A percentile compares a stretch with the other conserved stretches of the same genome.
phyloP scores from a whole-genome alignment of 2,329 filamentous ascomycete genomes.

The Onygenales sp. region DNA sequence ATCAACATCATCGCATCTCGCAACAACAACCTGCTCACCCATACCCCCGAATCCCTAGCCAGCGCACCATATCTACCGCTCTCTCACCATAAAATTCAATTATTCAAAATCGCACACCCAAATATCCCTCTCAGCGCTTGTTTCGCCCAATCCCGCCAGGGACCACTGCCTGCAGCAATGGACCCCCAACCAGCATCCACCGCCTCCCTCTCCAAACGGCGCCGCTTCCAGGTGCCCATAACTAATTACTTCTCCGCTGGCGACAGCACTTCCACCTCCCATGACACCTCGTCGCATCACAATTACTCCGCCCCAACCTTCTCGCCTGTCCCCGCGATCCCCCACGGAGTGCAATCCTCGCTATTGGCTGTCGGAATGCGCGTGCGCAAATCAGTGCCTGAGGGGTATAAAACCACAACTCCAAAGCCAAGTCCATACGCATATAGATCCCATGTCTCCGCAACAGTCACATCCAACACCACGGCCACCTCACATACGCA shows the following conservation, averaged over 20 bases:
- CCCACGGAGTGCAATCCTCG: slow-evolving; percentile 62
- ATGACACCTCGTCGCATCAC: slow-evolving; percentile 22
- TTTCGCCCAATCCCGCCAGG: too few species aligned
- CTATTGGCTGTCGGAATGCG: slow-evolving; percentile 93
- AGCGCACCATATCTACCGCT: too few species aligned
- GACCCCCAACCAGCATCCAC: slow-evolving; percentile 1
- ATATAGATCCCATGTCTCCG: not conserved
- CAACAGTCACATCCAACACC: slow-evolving; percentile 4
- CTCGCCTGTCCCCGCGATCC: slow-evolving; percentile 44
- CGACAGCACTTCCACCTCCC: slow-evolving; percentile 10
- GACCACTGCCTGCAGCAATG: slow-evolving; percentile 3
- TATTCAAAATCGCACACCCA: too few species aligned
- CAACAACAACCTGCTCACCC: too few species aligned
- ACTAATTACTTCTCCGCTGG: slow-evolving; percentile 28
- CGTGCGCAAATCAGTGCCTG: slow-evolving; percentile 81
- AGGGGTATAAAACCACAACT: slow-evolving; percentile 73
- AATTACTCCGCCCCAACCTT: slow-evolving; percentile 32
- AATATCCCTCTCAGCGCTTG: too few species aligned
- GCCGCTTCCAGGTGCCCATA: slow-evolving; percentile 37
- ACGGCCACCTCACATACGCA: slow-evolving; percentile 20
- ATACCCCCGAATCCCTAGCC: too few species aligned
- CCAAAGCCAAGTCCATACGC: not conserved
- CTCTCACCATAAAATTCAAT: too few species aligned
- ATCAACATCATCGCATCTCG: too few species aligned
- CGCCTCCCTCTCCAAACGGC: slow-evolving; percentile 28